Evolutionary conservation across 176 grass and related monocot species (phyloP).

Genomic region (Rhipidocladum racemiflorum): DNA sequence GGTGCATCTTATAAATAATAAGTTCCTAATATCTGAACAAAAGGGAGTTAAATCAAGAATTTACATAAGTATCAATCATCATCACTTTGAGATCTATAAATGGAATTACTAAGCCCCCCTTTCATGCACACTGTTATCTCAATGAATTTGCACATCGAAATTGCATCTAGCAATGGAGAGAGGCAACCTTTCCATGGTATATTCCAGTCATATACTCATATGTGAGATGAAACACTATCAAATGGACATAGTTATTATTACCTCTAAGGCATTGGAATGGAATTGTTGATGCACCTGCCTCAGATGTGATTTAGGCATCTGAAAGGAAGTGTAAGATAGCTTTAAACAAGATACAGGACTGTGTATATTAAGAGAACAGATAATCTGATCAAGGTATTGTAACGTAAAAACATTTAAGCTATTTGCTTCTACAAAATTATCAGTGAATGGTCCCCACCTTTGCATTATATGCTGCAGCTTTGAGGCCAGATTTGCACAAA

Average conservation of each 20-base stretch:
- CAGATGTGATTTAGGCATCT: constrained; percentile 82
- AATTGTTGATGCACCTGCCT: constrained; percentile 85
- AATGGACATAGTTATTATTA: constrained; percentile 36
- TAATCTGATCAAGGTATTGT: not conserved
- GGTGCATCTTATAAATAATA: not conserved
- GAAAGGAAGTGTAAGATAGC: constrained; percentile 36
- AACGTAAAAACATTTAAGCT: constrained; percentile 2
- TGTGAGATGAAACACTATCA: constrained; percentile 18
- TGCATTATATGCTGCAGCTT: constrained; percentile 95
- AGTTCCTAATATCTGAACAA: not conserved
- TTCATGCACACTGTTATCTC: not conserved
- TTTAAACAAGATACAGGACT: not conserved
- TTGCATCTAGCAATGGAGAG: not conserved
- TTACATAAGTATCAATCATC: not conserved
- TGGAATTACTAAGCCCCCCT: not conserved
- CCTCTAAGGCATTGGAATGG: constrained; percentile 69
- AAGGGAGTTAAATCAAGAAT: not conserved
- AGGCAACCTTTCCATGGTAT: not conserved
- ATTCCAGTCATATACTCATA: constrained; percentile 27
- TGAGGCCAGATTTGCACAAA: constrained; percentile 75
- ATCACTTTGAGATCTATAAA: not conserved
- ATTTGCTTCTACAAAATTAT: constrained; percentile 8
- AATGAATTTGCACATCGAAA: constrained; percentile 2
- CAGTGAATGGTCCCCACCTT: constrained; percentile 49
- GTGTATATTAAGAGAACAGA: not conserved